These are phyloP conservation scores for Blyttiomyces sp. DNA, from an alignment of 371 early-diverging fungal genomes.

Conservation along the genomic window DNA sequence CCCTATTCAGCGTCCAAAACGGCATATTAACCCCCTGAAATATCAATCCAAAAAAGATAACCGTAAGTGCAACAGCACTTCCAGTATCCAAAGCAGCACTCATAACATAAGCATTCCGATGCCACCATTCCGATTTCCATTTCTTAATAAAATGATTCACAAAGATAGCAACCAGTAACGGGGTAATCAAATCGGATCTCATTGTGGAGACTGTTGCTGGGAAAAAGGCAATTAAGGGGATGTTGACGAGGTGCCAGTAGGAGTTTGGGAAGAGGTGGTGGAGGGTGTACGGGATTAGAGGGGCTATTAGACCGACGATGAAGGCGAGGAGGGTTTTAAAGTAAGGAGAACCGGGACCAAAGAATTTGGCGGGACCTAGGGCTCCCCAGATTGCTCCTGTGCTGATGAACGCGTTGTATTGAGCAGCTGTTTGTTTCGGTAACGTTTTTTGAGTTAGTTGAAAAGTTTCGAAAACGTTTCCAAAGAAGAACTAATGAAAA, in stretches of 20 bases:
- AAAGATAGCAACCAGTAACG: constrained; percentile 3
- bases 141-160: constrained; percentile 8
- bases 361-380: constrained; percentile 15
- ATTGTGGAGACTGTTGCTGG: not conserved
- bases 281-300: constrained; percentile 1
- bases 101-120: constrained; percentile 6
- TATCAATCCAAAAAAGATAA: constrained; percentile 9
- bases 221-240: constrained; percentile 1
- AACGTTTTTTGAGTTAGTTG: no score
- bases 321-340: constrained; percentile 8
- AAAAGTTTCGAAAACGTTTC: no score
- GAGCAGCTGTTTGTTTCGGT: not conserved
- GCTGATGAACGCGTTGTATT: not conserved
- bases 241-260: constrained; percentile 11
- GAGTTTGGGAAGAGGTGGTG: not conserved
- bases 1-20: constrained; percentile 1
- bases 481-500: not conserved
- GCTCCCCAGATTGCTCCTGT: constrained; percentile 17
- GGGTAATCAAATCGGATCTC: constrained; percentile 10
- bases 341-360: constrained; percentile 15
- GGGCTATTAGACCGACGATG: constrained; percentile 6
- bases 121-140: not conserved
- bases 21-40: no score
- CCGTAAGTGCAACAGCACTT: constrained; percentile 6
- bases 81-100: constrained; percentile 14